Conservation (phyloP, 495 filamentous ascomycete species). For the Daldinia caldariorum region DNA sequence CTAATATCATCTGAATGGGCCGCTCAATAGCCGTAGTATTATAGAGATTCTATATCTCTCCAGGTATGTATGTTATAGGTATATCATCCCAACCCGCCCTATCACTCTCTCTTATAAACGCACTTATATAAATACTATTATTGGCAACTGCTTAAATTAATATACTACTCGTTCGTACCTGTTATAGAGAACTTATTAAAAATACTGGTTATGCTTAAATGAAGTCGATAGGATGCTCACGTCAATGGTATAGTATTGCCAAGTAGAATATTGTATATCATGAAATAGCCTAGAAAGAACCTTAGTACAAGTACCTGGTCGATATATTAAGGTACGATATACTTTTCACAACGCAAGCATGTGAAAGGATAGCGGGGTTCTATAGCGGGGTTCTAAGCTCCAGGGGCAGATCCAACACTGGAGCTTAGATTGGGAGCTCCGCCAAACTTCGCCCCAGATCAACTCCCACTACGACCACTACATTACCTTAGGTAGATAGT, state of each 20-base stretch:
- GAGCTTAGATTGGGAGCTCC: conserved; percentile 10
- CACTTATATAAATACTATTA: too few species aligned
- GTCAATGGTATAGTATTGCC: not conserved
- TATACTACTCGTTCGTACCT: too few species aligned
- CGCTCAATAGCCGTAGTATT: not conserved
- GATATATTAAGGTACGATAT: too few species aligned
- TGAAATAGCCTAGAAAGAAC: too few species aligned
- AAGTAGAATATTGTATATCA: not conserved
- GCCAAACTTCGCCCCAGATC: conserved; percentile 1
- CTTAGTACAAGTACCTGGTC: not conserved
- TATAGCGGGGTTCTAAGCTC: conserved; percentile 12
- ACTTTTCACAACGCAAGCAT: conserved; percentile 1
- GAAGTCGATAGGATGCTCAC: not conserved
- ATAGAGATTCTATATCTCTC: not conserved
- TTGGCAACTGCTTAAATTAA: too few species aligned
- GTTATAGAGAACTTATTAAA: too few species aligned
- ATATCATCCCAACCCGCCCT: not conserved
- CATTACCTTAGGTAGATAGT: too few species aligned
- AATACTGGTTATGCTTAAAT: too few species aligned
- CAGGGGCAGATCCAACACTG: not conserved
- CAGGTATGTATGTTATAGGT: not conserved
- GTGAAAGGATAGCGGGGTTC: not conserved
- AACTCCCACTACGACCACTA: conserved; percentile 1
- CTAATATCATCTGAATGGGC: not conserved
- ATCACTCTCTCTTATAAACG: too few species aligned